Percentiles rank a stretch among this genome's conserved stretches.
These are phyloP conservation scores for Yamadazyma sp. DNA, from an alignment of 805 yeast genomes.

Conservation along the genomic window DNA sequence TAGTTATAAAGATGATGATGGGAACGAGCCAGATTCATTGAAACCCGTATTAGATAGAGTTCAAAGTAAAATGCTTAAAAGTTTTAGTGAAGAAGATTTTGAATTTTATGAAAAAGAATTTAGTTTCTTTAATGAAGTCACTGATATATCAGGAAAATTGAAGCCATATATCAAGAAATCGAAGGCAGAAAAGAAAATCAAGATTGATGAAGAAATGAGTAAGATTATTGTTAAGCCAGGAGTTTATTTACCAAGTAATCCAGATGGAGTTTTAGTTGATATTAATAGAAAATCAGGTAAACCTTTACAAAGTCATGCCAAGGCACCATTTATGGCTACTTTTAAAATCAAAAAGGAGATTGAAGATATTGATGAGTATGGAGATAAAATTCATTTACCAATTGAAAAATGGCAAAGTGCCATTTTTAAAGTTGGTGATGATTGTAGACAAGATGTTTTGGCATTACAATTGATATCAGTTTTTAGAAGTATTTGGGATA, in stretches of 20 bases:
- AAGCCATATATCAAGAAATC: constrained; percentile 92
- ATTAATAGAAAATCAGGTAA: constrained; percentile 89
- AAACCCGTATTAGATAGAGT: constrained; percentile 82
- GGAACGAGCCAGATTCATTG: constrained; percentile 70
- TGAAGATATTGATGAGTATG: constrained; percentile 40
- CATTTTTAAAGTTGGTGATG: constrained; percentile 98
- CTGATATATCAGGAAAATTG: constrained; percentile 89
- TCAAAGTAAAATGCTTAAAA: constrained; percentile 56
- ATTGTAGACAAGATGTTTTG: constrained; percentile 94
- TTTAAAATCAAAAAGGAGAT: constrained; percentile 73
- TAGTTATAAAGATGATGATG: constrained; percentile 85
- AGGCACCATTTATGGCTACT: constrained; percentile 97
- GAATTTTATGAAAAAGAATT: constrained; percentile 80
- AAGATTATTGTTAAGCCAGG: constrained; percentile 40
- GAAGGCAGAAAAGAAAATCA: constrained; percentile 92
- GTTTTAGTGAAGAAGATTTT: constrained; percentile 60
- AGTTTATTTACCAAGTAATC: constrained; percentile 93
- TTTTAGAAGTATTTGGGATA: constrained; percentile 86
- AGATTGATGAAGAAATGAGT: constrained; percentile 95
- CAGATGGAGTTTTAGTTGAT: constrained; percentile 91
- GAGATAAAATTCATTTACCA: constrained; percentile 28
- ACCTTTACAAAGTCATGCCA: constrained; percentile 97
- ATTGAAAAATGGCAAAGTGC: constrained; percentile 88
- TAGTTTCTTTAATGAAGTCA: constrained; percentile 84
- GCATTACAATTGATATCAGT: constrained; percentile 90